Evolutionary conservation across 1,139 yeast genomes (phyloP), one percentile per base, ranked within the genome.

Genomic region (Hanseniaspora uvarum): DNA sequence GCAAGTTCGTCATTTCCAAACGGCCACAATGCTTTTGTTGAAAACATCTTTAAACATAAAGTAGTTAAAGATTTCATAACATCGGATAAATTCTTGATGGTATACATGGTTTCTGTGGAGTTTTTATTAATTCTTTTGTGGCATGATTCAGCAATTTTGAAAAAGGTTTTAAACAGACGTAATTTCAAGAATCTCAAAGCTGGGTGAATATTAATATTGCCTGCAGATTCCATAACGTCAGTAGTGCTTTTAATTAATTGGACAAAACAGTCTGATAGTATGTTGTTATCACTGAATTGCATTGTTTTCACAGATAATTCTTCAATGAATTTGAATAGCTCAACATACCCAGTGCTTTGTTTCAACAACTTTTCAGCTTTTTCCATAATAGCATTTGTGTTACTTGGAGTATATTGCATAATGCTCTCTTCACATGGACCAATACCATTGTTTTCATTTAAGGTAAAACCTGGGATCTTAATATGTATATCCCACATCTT

Each of bases 361-460:
- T 30, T n/a, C 18, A 50, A 43, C 14, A 50, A 31, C 6, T 30
- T 58, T 4, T 68, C 67, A 1, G 87, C 80, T 36, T 72, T 68
- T 58, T 76, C 76, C 56, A 79, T 76, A n/a, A 82, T 74, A 10
- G 71, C 74, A 45, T 73, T 73, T 60, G 79, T 81, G 68, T 85
- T 83, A 52, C 94, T 81, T 16, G 98, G 97, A 0, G 88, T 73
- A 63, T 94, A 94, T 60, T 86, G 95, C 98, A 92, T 92, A 57
- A 73, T 75, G 58, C 77, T 71, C 63, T 74, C 83, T 56, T 83
- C 87, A 7, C 94, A 83, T 51, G 73, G 73, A 1, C 63, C 63
- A n/a, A 80, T 66, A 65, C 88, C 95, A 60, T 72, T 69, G 4
- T 69, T 64, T n/a, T 72, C 74, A 8, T 83, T 78, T 64, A 78